Conservation (phyloP, 2,329 filamentous ascomycete species). For the Cadophora luteo-olivacea region DNA sequence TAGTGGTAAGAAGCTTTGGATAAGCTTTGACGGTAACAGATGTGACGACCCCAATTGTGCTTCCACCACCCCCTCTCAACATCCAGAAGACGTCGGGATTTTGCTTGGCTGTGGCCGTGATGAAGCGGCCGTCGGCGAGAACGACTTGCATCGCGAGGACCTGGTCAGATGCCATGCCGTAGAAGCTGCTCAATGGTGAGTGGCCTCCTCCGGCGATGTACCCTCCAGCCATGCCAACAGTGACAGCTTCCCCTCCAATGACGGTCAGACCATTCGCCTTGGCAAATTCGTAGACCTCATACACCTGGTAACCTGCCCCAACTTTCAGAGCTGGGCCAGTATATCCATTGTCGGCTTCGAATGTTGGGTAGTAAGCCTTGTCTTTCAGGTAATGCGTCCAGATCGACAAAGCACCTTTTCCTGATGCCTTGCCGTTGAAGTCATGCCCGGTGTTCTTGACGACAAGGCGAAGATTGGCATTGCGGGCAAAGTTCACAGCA, state of each 20-base stretch:
- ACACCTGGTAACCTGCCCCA: background rate
- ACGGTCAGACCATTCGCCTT: background rate
- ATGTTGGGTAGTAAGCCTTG: background rate
- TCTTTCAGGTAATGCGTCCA: background rate
- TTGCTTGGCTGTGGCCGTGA: conserved; percentile 41
- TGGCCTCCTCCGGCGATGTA: background rate
- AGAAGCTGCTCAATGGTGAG: background rate
- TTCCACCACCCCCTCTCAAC: background rate
- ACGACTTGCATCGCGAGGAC: conserved; percentile 28
- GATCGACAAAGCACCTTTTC: too few relatives aligned
- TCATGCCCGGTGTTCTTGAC: background rate
- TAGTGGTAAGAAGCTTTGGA: conserved; percentile 27
- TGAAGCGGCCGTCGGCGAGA: conserved; percentile 27
- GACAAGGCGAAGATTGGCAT: background rate
- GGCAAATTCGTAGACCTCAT: background rate
- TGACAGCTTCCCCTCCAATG: background rate
- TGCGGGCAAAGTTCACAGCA: background rate
- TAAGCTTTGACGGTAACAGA: background rate
- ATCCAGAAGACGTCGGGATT: background rate
- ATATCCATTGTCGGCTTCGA: background rate
- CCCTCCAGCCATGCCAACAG: background rate
- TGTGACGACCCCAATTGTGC: background rate
- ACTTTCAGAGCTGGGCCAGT: background rate
- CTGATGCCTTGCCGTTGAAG: background rate
- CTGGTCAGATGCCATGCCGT: conserved; percentile 33